A percentile compares a stretch with the other conserved stretches of the same genome.
Conservation (phyloP, 192 early-diverging fungal genomes). For the Linnemannia hyalina region DNA sequence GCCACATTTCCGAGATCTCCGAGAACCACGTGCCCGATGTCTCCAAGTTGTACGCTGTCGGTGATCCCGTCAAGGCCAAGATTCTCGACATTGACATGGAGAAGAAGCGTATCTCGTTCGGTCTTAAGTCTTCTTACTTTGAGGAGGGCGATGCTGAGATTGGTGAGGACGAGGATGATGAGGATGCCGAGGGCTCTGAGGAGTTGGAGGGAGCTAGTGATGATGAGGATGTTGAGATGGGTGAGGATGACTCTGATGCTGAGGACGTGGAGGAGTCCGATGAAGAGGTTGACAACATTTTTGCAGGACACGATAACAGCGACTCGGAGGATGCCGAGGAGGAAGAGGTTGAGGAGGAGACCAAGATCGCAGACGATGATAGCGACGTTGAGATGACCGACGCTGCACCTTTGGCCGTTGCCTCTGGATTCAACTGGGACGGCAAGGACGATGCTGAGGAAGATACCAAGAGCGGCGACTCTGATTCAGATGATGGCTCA, state of each 20-base stretch:
- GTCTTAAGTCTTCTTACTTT: constrained; percentile 91
- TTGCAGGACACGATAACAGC: constrained; percentile 46
- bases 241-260: constrained; percentile 58
- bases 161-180: constrained; percentile 51
- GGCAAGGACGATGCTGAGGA: constrained; percentile 59
- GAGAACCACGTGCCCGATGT: constrained; percentile 82
- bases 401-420: constrained; percentile 31
- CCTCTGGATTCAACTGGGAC: constrained; percentile 49
- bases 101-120: constrained; percentile 78
- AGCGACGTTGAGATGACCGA: constrained; percentile 49
- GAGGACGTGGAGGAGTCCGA: constrained; percentile 47
- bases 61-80: constrained; percentile 86
- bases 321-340: constrained; percentile 55
- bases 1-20: constrained; percentile 87
- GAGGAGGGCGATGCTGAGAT: constrained; percentile 63
- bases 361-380: constrained; percentile 23
- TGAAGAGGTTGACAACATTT: constrained; percentile 32
- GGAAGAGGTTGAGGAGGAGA: constrained; percentile 19
- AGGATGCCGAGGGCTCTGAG: constrained; percentile 29
- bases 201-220: constrained; percentile 33
- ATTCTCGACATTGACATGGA: constrained; percentile 80
- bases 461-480: constrained; percentile 44
- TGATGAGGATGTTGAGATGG: constrained; percentile 46
- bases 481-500: constrained; percentile 49
- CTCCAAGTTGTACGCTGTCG: constrained; percentile 81